Base-by-base conservation (phyloP, 148 eudicot species). In the Pharnaceum exiguum region DNA sequence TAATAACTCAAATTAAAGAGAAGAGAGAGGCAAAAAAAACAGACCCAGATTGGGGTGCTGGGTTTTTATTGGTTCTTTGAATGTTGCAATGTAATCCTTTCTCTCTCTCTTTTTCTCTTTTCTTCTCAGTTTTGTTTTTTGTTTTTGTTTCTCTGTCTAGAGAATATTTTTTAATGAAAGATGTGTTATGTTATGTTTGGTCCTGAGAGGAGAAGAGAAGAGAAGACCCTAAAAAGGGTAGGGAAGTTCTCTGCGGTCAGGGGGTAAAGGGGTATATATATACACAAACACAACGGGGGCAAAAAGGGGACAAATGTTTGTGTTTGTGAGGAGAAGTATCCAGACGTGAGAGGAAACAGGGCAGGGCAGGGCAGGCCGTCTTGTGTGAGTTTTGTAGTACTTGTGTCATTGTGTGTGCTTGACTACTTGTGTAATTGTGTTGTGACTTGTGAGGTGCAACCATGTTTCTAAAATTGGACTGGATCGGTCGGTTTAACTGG, bases 221-320 rank as follows among this genome's bases (percentile, higher is more conserved):
- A n/a, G 18, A 58, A 57, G 60, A 53, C 48, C 66, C 67, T 62
- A 67, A 47, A 59, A 47, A 26, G 71, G 51, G 52, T 66, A 66
- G 57, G 54, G 47, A 59, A 39, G 22, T 46, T 46, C 24, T 46
- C 12, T 19, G 2, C 50, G 50, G 50, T 46, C 26, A 46, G 50
- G 50, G 49, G 29, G 12, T 13, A 7, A 44, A n/a, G n/a, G n/a
- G n/a, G 46, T 59, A 36, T 54, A 54, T 69, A 53, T 70, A 69
- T 69, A 72, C n/a, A n/a, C n/a, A n/a, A n/a, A n/a, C n/a, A n/a
- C n/a, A 37, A 27, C 17, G 51, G 48, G 2, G 35, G 32, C 31
- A 44, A 40, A 45, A 45, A 45, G 47, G 65, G 51, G 23, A 63
- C n/a, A n/a, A n/a, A n/a, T n/a, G n/a, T n/a, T n/a, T n/a, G n/a